These are phyloP conservation scores for Geotrichum candidum DNA, from an alignment of 1,139 yeast genomes.

Conservation along the genomic window DNA sequence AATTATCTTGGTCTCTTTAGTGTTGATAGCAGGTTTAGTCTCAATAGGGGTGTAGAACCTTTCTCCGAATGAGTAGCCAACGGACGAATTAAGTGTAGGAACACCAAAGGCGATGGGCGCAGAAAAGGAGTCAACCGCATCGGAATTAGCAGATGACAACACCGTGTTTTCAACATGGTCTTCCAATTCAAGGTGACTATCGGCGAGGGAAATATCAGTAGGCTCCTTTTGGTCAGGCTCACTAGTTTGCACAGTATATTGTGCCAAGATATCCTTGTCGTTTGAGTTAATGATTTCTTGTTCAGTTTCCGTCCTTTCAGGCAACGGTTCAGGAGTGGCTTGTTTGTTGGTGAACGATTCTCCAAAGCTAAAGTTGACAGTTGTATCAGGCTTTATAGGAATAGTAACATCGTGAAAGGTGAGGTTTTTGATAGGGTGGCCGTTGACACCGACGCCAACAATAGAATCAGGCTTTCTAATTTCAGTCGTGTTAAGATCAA, in stretches of 20 bases:
- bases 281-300: not conserved
- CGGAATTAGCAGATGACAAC: not conserved
- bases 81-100: not conserved
- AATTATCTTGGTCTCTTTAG: not conserved
- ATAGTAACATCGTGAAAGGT: not conserved
- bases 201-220: not conserved
- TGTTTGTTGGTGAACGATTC: constrained; percentile 1
- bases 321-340: not conserved
- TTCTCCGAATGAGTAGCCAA: constrained; percentile 6
- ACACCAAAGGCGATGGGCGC: not conserved
- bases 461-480: not conserved
- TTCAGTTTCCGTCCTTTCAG: not conserved
- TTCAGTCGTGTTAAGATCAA: not conserved
- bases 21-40: not conserved
- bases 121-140: not conserved
- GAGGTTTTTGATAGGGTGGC: not conserved
- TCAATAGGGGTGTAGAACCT: not conserved
- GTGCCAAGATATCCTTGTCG: not conserved
- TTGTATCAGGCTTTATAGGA: not conserved
- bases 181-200: not conserved
- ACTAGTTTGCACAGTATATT: not conserved
- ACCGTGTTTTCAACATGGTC: not conserved
- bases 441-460: constrained; percentile 1
- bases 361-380: constrained; percentile 6
- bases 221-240: not conserved